These are phyloP conservation scores for Aegilops longissima DNA, from an alignment of 176 grass and related monocot species.

Conservation along the genomic window DNA sequence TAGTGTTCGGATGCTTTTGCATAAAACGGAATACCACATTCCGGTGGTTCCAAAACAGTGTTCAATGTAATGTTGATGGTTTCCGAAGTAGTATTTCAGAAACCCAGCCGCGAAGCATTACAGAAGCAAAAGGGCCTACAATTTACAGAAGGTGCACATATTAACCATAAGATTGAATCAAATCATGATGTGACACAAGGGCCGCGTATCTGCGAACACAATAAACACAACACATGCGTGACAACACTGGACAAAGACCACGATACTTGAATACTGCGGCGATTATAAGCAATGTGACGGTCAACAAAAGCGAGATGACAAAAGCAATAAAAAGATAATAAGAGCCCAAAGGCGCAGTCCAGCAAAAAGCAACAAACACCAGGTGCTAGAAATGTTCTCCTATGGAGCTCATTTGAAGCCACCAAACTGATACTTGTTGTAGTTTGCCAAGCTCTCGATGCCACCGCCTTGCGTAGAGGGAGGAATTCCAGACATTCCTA, in stretches of 20 bases:
- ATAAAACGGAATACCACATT: too few relatives aligned
- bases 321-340: neutral
- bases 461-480: slow-evolving; percentile 37
- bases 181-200: slow-evolving; percentile 18
- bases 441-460: slow-evolving; percentile 62
- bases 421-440: slow-evolving; percentile 67
- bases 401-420: slow-evolving; percentile 66
- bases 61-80: too few relatives aligned
- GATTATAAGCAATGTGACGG: neutral
- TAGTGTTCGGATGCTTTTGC: too few relatives aligned
- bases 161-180: neutral
- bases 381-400: neutral
- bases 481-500: slow-evolving; percentile 55
- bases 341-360: neutral
- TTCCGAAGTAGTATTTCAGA: neutral
- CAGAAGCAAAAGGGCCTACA: neutral
- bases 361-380: neutral
- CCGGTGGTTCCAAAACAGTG: too few relatives aligned
- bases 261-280: neutral
- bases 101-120: neutral
- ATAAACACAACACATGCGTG: slow-evolving; percentile 17
- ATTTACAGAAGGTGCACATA: slow-evolving; percentile 21
- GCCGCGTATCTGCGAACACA: neutral
- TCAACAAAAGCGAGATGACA: neutral
- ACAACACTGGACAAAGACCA: slow-evolving; percentile 12